A percentile compares a stretch with the other conserved stretches of the same genome.
phyloP scores from a whole-genome alignment of 2,329 filamentous ascomycete genomes.

The Sodiomyces alkalinus region DNA sequence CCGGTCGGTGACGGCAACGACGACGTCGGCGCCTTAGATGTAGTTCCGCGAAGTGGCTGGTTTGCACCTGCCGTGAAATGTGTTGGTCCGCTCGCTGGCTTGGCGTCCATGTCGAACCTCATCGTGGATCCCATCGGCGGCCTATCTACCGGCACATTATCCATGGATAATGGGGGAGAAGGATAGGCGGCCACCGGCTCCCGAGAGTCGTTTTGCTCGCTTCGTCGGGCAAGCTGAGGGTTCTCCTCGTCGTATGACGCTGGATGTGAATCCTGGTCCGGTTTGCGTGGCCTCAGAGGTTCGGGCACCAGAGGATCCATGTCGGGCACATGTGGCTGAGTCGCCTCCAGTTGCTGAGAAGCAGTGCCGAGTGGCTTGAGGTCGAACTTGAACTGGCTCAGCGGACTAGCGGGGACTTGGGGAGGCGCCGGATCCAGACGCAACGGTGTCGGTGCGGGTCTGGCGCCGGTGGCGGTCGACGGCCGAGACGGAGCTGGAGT shows the following conservation, averaged over 20 bases:
- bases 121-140: not conserved
- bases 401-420: slow-evolving; percentile 19
- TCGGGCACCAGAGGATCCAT: too few relatives aligned
- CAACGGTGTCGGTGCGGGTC: slow-evolving; percentile 1
- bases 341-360: not conserved
- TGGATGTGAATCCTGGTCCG: not conserved
- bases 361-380: slow-evolving; percentile 8
- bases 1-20: slow-evolving; percentile 27
- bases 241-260: not conserved
- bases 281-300: not conserved
- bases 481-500: slow-evolving; percentile 7
- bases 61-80: not conserved
- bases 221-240: not conserved
- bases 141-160: too few relatives aligned
- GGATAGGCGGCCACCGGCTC: slow-evolving; percentile 14
- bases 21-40: slow-evolving; percentile 12
- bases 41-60: too few relatives aligned
- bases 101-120: not conserved
- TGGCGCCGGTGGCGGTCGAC: not conserved
- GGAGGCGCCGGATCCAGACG: slow-evolving; percentile 8
- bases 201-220: not conserved
- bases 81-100: not conserved
- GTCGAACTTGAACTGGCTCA: slow-evolving; percentile 25
- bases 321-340: too few relatives aligned
- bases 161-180: slow-evolving; percentile 21